These are phyloP conservation scores for Vaccinium macrocarpon DNA, from an alignment of 148 eudicot species.

Conservation along the genomic window DNA sequence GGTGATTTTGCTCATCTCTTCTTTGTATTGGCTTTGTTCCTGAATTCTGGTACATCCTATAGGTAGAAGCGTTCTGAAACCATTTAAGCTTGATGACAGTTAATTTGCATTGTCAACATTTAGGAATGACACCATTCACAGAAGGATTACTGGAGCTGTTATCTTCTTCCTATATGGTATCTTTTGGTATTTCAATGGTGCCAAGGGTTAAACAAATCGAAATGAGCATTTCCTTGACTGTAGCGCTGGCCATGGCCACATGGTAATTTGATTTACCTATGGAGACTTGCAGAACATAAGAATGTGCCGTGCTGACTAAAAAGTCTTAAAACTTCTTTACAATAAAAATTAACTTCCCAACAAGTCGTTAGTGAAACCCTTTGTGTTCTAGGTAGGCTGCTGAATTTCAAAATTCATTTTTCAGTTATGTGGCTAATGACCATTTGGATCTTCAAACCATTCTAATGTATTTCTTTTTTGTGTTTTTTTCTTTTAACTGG, in stretches of 20 bases:
- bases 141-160: not conserved
- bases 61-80: not conserved
- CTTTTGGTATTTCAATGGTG: too few species aligned
- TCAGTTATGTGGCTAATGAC: not conserved
- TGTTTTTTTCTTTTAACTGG: not conserved
- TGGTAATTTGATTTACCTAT: not conserved
- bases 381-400: not conserved
- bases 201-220: not conserved
- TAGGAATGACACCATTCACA: not conserved
- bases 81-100: not conserved
- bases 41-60: not conserved
- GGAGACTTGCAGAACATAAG: not conserved
- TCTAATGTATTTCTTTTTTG: not conserved
- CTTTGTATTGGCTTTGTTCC: not conserved
- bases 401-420: not conserved
- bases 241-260: not conserved
- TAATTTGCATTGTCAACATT: not conserved
- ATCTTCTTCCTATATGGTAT: not conserved
- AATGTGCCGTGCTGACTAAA: not conserved
- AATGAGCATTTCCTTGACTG: not conserved
- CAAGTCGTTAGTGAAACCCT: not conserved
- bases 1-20: not conserved
- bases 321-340: not conserved
- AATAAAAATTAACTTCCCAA: not conserved
- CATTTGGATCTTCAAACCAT: conserved; percentile 7